These are phyloP conservation scores for Claviceps monticola DNA, from an alignment of 2,329 filamentous ascomycete genomes.

Conservation along the genomic window DNA sequence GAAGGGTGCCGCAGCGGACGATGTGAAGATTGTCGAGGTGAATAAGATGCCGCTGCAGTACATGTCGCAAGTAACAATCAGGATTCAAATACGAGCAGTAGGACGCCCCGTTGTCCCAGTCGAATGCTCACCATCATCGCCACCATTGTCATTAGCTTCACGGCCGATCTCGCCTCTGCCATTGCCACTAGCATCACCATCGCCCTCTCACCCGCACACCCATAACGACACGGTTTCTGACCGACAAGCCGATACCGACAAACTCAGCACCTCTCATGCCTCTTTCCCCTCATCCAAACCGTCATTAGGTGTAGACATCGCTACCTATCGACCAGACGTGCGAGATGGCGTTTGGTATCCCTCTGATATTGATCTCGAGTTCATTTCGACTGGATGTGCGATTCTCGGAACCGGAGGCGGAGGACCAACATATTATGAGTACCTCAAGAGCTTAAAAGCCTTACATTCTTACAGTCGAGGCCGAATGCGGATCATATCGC, in stretches of 20 bases:
- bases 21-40: slow-evolving; percentile 30
- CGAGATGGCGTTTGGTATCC: slow-evolving; percentile 20
- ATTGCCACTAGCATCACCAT: not conserved
- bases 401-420: slow-evolving; percentile 25
- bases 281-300: slow-evolving; percentile 18
- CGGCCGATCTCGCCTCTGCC: not conserved
- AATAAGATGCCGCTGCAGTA: slow-evolving; percentile 28
- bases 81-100: slow-evolving; percentile 21
- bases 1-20: slow-evolving; percentile 17
- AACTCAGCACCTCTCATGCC: slow-evolving; percentile 16
- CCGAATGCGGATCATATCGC: slow-evolving; percentile 27
- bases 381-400: slow-evolving; percentile 22
- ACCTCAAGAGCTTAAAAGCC: slow-evolving; percentile 26
- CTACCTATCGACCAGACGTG: slow-evolving; percentile 18
- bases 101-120: slow-evolving; percentile 18
- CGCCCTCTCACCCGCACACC: slow-evolving; percentile 1
- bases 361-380: slow-evolving; percentile 22
- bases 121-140: slow-evolving; percentile 4
- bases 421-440: slow-evolving; percentile 26
- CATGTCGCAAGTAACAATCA: slow-evolving; percentile 20
- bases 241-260: slow-evolving; percentile 14
- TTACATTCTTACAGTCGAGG: slow-evolving; percentile 19
- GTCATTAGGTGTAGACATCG: slow-evolving; percentile 17
- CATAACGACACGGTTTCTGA: slow-evolving; percentile 6
- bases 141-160: not conserved